Evolutionary conservation across 2,329 filamentous ascomycete genomes (phyloP), one percentile per base, ranked within the genome.

Genomic region (Cercospora berteroae): DNA sequence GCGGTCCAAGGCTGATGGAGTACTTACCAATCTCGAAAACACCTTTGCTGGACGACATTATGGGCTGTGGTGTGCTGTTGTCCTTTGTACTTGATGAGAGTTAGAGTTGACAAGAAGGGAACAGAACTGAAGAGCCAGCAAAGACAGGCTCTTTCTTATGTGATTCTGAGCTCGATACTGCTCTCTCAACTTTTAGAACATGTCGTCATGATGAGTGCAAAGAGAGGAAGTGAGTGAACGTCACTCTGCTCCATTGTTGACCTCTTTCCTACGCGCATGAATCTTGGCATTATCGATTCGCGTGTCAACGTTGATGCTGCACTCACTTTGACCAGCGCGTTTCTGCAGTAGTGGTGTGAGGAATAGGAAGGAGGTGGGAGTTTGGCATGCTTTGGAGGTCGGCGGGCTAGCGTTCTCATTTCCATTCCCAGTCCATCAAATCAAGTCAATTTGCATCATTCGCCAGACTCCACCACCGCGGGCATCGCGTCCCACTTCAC

Each of bases 1-100:
- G 9, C 13, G 16, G 12, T 20, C 23, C 29, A 23, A 3, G 7
- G 29, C 48, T n/a, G 20, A 16, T 65, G 25, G 16, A 23, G 16
- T 13, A 66, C 65, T 62, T 29, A 66, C 72, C 72, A 13, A 31
- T 64, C 50, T 74, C 72, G 69, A 74, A 74, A 48, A 73, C 68
- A 29, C 67, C 60, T 61, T 73, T 74, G 76, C 77, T 71, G 77
- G 73, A 67, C 60, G 72, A 73, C 72, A 74, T 73, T 25, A 33
- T 71, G 48, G n/a, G 59, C 59, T 50, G 36, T n/a, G 16, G 5
- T 61, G 25, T 44, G 36, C 33, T 61, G 12, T 25, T 50, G 59
- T 48, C 12, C 36, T 23, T 20, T n/a, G 27, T 33, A 13, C 16
- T 20, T 33, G 27, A 29, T 57, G 16, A 57, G 48, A 36, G 4